Percentiles rank a stretch among this genome's conserved stretches.
phyloP scores from a whole-genome alignment of 2,329 filamentous ascomycete genomes.

The Xylariomycetidae sp. region DNA sequence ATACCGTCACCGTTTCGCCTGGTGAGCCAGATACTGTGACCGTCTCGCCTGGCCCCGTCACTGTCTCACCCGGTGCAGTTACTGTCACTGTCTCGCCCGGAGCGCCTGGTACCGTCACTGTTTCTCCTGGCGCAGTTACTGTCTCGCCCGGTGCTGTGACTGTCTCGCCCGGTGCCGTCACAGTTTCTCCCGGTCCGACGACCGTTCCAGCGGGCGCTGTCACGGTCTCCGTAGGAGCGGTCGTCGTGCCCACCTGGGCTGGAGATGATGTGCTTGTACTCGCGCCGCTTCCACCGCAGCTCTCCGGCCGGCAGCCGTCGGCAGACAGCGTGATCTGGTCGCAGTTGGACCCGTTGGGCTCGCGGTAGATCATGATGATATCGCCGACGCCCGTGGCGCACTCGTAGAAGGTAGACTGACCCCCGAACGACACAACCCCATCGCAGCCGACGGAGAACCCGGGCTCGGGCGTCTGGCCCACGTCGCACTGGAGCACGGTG shows the following conservation, averaged over 20 bases:
- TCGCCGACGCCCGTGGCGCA: constrained; percentile 49
- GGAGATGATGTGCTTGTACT: constrained; percentile 1
- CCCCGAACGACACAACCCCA: constrained; percentile 46
- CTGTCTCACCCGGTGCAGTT: too few relatives aligned
- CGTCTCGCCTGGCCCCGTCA: too few relatives aligned
- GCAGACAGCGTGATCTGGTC: constrained; percentile 40
- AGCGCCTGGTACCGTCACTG: neutral
- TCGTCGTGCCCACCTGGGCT: neutral
- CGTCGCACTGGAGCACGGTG: constrained; percentile 57
- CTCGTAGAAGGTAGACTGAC: constrained; percentile 50
- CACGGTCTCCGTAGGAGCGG: neutral
- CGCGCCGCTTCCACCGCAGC: too few relatives aligned
- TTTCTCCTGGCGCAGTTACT: neutral
- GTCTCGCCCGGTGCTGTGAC: neutral
- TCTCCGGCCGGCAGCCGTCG: constrained; percentile 26
- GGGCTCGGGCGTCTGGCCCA: constrained; percentile 39
- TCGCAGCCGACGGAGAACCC: constrained; percentile 52
- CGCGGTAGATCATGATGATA: constrained; percentile 51
- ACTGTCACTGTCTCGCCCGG: too few relatives aligned
- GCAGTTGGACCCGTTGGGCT: constrained; percentile 39
- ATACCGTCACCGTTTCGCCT: too few relatives aligned
- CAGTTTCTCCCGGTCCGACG: neutral
- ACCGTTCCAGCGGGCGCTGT: neutral
- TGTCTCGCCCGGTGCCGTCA: neutral
- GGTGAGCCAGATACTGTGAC: too few relatives aligned